Evolutionary conservation across 441 rosid genomes (phyloP).

Genomic region (Metrosideros polymorpha): DNA sequence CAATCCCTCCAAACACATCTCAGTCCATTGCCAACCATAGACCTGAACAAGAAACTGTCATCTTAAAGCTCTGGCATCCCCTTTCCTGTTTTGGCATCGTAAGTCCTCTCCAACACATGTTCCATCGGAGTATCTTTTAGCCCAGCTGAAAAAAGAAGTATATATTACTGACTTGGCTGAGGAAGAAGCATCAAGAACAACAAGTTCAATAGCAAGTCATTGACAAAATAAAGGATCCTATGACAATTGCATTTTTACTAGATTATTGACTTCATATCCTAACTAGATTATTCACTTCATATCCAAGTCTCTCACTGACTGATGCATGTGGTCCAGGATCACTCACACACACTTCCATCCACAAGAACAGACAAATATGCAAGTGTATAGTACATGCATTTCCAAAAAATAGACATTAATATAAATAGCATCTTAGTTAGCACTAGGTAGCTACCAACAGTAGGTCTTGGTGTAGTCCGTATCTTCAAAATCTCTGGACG

Average conservation of each 20-base stretch:
- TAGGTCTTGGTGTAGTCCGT: constrained; percentile 80
- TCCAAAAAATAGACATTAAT: background rate
- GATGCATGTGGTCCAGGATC: background rate
- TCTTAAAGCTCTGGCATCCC: constrained; percentile 80
- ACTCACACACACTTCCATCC: background rate
- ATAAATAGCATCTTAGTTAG: background rate
- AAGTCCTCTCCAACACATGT: constrained; percentile 64
- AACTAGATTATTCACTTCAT: background rate
- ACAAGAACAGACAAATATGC: background rate
- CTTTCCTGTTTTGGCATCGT: constrained; percentile 70
- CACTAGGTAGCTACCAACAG: constrained; percentile 36
- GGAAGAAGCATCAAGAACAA: background rate
- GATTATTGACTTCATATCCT: background rate
- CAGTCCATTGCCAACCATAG: background rate
- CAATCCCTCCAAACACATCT: background rate
- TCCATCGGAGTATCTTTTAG: constrained; percentile 85
- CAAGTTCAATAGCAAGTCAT: background rate
- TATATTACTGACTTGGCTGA: background rate
- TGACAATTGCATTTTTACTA: background rate
- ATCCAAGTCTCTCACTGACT: background rate
- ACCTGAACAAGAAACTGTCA: background rate
- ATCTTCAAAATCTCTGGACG: constrained; percentile 90
- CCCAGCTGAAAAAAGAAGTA: constrained; percentile 51
- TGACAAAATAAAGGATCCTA: background rate
- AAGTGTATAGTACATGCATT: background rate